These are phyloP conservation scores for Aspergillus arachidicola DNA, from an alignment of 2,329 filamentous ascomycete genomes.

Conservation along the genomic window DNA sequence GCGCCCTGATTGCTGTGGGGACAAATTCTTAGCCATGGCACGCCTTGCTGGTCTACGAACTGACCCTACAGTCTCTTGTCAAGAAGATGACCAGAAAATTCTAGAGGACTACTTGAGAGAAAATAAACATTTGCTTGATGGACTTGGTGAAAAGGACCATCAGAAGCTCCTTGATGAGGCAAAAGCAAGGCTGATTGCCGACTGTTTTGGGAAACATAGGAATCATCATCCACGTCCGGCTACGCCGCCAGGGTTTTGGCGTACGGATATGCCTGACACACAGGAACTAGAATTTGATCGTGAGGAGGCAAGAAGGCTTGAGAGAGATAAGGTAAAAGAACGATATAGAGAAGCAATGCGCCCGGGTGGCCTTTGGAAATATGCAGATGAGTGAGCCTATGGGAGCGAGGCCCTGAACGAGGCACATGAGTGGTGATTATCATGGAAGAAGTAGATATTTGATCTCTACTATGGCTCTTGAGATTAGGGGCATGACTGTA, in stretches of 20 bases:
- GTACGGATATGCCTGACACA: slow-evolving; percentile 83
- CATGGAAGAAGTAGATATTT: background rate
- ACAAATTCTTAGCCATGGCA: slow-evolving; percentile 69
- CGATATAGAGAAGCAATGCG: slow-evolving; percentile 81
- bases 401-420: background rate
- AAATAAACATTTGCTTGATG: slow-evolving; percentile 34
- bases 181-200: slow-evolving; percentile 70
- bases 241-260: slow-evolving; percentile 88
- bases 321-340: slow-evolving; percentile 67
- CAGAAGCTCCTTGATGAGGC: slow-evolving; percentile 73
- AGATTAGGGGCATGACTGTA: background rate
- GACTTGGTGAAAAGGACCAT: slow-evolving; percentile 63
- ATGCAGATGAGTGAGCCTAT: slow-evolving; percentile 69
- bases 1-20: slow-evolving; percentile 74
- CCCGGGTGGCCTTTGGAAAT: slow-evolving; percentile 74
- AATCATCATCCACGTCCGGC: slow-evolving; percentile 70
- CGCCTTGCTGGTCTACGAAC: slow-evolving; percentile 38
- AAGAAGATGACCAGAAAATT: slow-evolving; percentile 29
- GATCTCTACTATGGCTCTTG: background rate
- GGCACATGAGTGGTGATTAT: background rate
- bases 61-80: slow-evolving; percentile 17
- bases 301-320: slow-evolving; percentile 64
- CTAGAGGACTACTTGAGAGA: slow-evolving; percentile 60
- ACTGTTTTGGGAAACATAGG: slow-evolving; percentile 75
- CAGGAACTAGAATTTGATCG: slow-evolving; percentile 73